Evolutionary conservation across 2,329 filamentous ascomycete genomes (phyloP).

Genomic region (Tolypocladium guangdongense): DNA sequence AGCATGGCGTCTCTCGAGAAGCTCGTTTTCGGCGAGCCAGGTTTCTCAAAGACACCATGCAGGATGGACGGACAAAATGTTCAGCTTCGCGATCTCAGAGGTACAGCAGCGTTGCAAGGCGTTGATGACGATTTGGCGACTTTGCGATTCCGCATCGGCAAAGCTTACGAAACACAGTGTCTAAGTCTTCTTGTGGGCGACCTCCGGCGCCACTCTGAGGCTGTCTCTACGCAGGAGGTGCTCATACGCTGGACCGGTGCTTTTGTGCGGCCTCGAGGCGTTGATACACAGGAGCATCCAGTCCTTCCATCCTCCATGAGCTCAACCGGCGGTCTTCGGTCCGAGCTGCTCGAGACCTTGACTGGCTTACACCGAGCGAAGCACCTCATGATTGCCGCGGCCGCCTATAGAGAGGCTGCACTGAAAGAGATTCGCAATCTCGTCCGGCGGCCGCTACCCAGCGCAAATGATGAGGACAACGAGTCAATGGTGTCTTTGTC

Average conservation of each 20-base stretch:
- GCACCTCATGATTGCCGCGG: constrained; percentile 73
- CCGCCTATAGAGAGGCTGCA: constrained; percentile 72
- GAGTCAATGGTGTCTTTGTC: constrained; percentile 81
- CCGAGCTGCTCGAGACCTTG: constrained; percentile 58
- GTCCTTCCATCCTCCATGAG: constrained; percentile 69
- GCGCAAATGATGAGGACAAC: constrained; percentile 87
- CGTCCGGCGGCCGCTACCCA: constrained; percentile 76
- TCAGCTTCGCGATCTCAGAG: constrained; percentile 57
- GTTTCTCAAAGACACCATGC: too few species aligned
- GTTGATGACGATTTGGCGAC: constrained; percentile 67
- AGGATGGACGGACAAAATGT: constrained; percentile 20
- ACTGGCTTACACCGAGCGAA: constrained; percentile 71
- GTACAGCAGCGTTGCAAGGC: constrained; percentile 70
- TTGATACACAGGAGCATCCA: constrained; percentile 54
- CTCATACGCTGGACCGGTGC: constrained; percentile 76
- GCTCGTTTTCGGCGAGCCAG: constrained; percentile 61
- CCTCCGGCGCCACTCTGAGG: constrained; percentile 64
- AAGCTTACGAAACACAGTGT: constrained; percentile 74
- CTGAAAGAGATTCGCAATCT: constrained; percentile 77
- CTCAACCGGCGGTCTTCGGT: constrained; percentile 59
- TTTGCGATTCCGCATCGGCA: constrained; percentile 72
- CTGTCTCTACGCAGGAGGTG: constrained; percentile 60
- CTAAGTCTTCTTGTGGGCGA: constrained; percentile 70
- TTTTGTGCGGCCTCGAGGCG: constrained; percentile 60
- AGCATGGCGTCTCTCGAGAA: constrained; percentile 68